These are phyloP conservation scores for Meira nashicola DNA, from an alignment of 1,284 basidiomycete species.

Conservation along the genomic window DNA sequence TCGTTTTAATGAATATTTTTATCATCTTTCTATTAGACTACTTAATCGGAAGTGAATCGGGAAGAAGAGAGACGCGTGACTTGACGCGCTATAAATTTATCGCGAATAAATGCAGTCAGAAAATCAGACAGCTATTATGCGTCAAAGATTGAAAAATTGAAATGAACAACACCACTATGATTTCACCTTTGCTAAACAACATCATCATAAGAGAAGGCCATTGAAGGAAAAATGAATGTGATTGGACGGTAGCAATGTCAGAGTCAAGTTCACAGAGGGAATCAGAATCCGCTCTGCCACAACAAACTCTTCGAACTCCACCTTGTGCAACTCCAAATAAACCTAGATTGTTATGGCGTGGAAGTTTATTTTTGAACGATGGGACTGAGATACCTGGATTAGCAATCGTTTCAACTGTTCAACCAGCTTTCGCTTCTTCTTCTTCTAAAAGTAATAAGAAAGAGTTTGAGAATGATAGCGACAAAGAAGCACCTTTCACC, in stretches of 20 bases:
- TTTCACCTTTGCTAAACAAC: not conserved
- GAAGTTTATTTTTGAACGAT: constrained; percentile 37
- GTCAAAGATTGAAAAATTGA: not conserved
- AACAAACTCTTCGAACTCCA: not conserved
- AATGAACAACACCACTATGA: not conserved
- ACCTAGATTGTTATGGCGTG: constrained; percentile 42
- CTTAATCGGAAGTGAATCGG: too few species aligned
- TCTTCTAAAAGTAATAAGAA: not conserved
- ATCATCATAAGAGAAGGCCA: not conserved
- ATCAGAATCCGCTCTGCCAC: not conserved
- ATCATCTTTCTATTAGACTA: too few species aligned
- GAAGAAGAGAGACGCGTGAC: too few species aligned
- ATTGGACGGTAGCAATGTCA: not conserved
- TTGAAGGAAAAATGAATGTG: not conserved
- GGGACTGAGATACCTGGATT: constrained; percentile 40
- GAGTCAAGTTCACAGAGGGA: not conserved
- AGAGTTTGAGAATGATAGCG: not conserved
- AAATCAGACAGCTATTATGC: too few species aligned
- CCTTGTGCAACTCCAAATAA: constrained; percentile 14
- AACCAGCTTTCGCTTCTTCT: constrained; percentile 29
- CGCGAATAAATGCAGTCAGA: too few species aligned
- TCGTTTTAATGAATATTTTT: too few species aligned
- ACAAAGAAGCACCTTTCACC: constrained; percentile 2
- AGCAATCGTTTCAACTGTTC: constrained; percentile 39
- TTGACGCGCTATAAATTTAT: too few species aligned